Evolutionary conservation across 2,329 filamentous ascomycete genomes (phyloP).

Genomic region (Talaromyces sp.): DNA sequence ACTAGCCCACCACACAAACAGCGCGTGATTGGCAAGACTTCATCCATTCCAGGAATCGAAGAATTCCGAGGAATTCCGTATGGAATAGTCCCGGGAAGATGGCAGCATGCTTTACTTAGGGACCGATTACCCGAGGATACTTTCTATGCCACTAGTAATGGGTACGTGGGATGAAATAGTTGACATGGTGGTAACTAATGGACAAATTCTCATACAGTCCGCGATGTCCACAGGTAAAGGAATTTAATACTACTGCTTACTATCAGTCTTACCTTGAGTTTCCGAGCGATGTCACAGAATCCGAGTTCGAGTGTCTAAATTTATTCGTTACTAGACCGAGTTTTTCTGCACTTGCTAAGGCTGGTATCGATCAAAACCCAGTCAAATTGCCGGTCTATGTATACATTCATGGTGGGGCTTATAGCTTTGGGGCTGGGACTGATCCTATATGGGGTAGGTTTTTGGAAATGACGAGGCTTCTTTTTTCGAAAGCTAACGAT

Average conservation of each 20-base stretch:
- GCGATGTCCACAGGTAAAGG: not conserved
- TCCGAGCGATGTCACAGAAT: not conserved
- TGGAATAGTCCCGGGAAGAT: not conserved
- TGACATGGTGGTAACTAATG: not conserved
- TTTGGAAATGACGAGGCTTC: no score
- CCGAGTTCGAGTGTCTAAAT: constrained; percentile 3
- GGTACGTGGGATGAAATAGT: not conserved
- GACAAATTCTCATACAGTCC: not conserved
- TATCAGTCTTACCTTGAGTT: not conserved
- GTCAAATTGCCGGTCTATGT: not conserved
- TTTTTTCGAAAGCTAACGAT: not conserved
- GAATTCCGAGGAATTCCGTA: constrained; percentile 1
- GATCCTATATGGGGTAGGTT: constrained; percentile 3
- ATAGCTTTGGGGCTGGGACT: not conserved
- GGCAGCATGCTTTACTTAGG: not conserved
- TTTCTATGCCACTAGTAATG: not conserved
- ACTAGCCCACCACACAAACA: not conserved
- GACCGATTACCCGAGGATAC: not conserved
- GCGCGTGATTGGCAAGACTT: not conserved
- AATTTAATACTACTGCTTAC: not conserved
- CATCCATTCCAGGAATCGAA: not conserved
- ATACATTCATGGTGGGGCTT: constrained; percentile 2
- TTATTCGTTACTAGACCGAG: not conserved
- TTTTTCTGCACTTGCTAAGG: not conserved
- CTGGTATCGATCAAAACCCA: not conserved